phyloP scores from a whole-genome alignment of 768 basidiomycete genomes.

The Boletus fagicola region DNA sequence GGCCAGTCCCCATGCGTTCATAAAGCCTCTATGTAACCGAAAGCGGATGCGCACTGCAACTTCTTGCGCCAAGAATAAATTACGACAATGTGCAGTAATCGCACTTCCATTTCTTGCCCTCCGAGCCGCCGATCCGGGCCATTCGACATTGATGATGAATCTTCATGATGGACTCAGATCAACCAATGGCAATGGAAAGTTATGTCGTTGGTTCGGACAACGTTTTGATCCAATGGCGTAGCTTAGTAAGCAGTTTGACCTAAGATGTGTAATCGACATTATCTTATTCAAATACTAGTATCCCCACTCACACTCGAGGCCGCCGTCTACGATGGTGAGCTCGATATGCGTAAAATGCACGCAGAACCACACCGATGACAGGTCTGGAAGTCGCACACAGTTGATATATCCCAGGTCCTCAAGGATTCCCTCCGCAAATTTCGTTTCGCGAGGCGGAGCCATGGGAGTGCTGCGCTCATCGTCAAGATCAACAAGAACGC shows the following conservation, averaged over 20 bases:
- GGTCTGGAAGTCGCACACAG: constrained; percentile 45
- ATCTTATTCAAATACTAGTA: neutral
- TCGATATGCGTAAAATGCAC: neutral
- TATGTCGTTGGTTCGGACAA: neutral
- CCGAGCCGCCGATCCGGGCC: neutral
- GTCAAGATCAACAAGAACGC: constrained; percentile 89
- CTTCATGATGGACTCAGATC: too few relatives aligned
- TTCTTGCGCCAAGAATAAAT: neutral
- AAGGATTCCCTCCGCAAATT: constrained; percentile 83
- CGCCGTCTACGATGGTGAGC: constrained; percentile 23
- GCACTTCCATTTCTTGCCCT: neutral
- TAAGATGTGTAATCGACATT: neutral
- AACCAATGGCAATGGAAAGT: neutral
- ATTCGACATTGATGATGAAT: too few relatives aligned
- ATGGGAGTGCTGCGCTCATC: constrained; percentile 73
- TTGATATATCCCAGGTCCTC: constrained; percentile 80
- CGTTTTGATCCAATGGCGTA: too few relatives aligned
- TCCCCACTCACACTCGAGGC: neutral
- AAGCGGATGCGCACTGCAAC: neutral
- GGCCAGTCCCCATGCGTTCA: too few relatives aligned
- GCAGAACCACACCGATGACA: neutral
- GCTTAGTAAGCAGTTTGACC: constrained; percentile 3
- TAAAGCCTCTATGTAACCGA: neutral
- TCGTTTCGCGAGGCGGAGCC: constrained; percentile 62
- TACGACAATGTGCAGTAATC: neutral